A percentile compares a stretch with the other conserved stretches of the same genome.
These are phyloP conservation scores for Backusella australiensis DNA, from an alignment of 192 early-diverging fungal species.

Conservation along the genomic window DNA sequence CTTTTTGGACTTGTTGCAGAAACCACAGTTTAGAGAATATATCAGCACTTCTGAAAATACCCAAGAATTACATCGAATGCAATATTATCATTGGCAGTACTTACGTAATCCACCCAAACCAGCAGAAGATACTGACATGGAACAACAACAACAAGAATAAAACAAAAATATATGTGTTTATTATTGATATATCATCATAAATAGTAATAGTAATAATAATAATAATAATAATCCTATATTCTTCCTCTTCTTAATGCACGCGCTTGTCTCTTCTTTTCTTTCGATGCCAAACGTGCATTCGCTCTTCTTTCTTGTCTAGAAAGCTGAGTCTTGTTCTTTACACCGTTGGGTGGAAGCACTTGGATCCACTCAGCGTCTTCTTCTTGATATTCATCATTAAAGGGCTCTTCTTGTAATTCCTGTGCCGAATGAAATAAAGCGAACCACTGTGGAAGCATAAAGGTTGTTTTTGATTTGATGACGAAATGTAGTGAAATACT, in stretches of 20 bases:
- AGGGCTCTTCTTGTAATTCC: neutral
- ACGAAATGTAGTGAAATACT: neutral
- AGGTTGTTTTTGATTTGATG: neutral
- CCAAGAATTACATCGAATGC: slow-evolving; percentile 70
- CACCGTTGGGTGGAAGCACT: neutral
- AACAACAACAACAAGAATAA: neutral
- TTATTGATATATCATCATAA: neutral
- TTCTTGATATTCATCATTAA: neutral
- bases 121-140: neutral
- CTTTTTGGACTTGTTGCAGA: slow-evolving; percentile 85
- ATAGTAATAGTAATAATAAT: neutral
- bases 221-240: neutral
- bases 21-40: slow-evolving; percentile 74
- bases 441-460: neutral
- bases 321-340: neutral
- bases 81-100: slow-evolving; percentile 77
- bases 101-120: slow-evolving; percentile 43
- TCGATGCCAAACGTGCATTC: slow-evolving; percentile 10
- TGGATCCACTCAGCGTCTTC: slow-evolving; percentile 3
- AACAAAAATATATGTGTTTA: neutral
- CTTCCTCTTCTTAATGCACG: slow-evolving; percentile 7
- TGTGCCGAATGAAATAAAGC: neutral
- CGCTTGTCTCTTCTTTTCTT: slow-evolving; percentile 19
- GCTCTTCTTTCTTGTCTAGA: slow-evolving; percentile 21
- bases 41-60: slow-evolving; percentile 72